Conservation (phyloP, 768 basidiomycete species). For the Trichaptum fuscoviolaceum region DNA sequence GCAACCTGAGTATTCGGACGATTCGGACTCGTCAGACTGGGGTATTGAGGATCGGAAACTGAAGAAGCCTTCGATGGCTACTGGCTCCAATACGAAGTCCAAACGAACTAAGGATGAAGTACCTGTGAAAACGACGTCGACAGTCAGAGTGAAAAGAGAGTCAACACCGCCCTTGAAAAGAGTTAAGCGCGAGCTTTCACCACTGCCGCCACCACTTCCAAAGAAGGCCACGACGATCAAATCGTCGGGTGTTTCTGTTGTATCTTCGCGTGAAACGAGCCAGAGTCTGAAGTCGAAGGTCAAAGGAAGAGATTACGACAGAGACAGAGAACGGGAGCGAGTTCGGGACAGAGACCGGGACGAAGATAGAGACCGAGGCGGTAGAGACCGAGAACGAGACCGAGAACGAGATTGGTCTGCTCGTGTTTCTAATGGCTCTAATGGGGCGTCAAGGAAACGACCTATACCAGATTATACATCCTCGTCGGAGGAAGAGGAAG, state of each 20-base stretch:
- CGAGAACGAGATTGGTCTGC: slow-evolving; percentile 15
- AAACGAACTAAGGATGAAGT: slow-evolving; percentile 44
- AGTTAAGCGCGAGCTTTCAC: slow-evolving; percentile 33
- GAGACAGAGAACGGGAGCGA: slow-evolving; percentile 11
- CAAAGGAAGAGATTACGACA: slow-evolving; percentile 14
- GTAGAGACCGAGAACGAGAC: slow-evolving; percentile 2
- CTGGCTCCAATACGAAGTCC: slow-evolving; percentile 16
- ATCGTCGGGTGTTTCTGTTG: slow-evolving; percentile 10
- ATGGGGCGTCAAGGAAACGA: not conserved
- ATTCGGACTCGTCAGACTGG: slow-evolving; percentile 17
- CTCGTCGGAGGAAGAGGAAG: slow-evolving; percentile 1
- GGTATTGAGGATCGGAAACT: slow-evolving; percentile 15
- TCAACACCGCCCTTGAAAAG: slow-evolving; percentile 25
- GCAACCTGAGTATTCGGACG: slow-evolving; percentile 25
- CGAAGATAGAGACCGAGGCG: not conserved
- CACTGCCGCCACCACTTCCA: slow-evolving; percentile 18
- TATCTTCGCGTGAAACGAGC: slow-evolving; percentile 10
- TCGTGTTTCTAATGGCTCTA: slow-evolving; percentile 9
- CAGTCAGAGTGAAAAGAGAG: slow-evolving; percentile 29
- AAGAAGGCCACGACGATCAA: slow-evolving; percentile 13
- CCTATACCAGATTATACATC: not conserved
- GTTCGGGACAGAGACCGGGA: not conserved
- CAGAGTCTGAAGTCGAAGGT: slow-evolving; percentile 9
- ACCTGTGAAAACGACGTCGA: slow-evolving; percentile 15
- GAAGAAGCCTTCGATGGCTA: slow-evolving; percentile 21